phyloP scores from a whole-genome alignment of 768 basidiomycete genomes.

The Amanita jacksonii region DNA sequence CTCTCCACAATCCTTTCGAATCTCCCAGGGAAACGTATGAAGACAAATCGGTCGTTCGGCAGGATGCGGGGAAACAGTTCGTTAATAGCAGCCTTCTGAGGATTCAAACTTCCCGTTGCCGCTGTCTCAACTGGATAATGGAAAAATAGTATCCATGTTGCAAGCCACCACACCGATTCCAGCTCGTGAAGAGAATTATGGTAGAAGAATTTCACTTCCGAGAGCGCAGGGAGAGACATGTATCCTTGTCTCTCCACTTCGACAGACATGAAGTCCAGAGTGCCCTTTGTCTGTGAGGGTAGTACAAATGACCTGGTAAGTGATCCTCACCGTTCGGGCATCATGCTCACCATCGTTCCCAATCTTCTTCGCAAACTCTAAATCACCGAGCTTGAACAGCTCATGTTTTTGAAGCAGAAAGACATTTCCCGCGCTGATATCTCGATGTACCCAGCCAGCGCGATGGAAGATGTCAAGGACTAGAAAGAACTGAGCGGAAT shows the following conservation, averaged over 20 bases:
- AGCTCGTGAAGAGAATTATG: constrained; percentile 1
- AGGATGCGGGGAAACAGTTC: constrained; percentile 1
- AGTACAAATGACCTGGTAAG: background rate
- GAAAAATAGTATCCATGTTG: background rate
- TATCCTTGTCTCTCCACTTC: background rate
- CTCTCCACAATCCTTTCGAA: background rate
- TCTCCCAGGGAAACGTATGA: background rate
- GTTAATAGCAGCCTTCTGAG: background rate
- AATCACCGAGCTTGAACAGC: background rate
- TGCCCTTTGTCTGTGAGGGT: background rate
- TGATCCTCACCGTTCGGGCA: background rate
- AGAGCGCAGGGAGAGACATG: no score
- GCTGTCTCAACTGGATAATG: background rate
- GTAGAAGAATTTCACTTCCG: background rate
- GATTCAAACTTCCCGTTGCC: background rate
- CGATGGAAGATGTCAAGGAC: background rate
- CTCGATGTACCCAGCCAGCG: background rate
- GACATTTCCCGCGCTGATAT: background rate
- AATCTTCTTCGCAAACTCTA: constrained; percentile 1
- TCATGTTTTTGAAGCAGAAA: background rate
- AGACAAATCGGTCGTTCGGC: background rate
- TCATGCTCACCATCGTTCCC: background rate
- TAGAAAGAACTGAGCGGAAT: background rate
- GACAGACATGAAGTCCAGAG: background rate
- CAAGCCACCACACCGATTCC: no score